Evolutionary conservation across 352 stramenopile genomes (phyloP).

Genomic region (Ophiocytium majus): DNA sequence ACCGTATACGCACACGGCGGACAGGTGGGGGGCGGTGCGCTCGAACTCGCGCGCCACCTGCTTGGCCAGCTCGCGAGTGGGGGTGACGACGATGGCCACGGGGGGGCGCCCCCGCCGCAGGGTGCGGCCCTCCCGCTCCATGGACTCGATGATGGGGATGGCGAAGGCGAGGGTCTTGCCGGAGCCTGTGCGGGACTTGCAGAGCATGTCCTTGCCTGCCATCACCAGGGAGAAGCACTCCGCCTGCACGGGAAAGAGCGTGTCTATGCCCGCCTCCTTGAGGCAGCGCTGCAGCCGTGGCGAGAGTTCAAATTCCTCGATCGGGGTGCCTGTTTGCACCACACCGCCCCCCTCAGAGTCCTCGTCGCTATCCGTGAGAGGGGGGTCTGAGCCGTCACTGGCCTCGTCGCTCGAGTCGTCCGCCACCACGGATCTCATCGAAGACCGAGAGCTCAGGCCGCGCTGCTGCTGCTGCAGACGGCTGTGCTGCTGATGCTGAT

Average conservation of each 20-base stretch:
- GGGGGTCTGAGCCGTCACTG: too few relatives aligned
- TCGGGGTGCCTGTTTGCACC: too few relatives aligned
- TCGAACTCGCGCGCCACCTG: conserved; percentile 72
- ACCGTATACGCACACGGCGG: conserved; percentile 83
- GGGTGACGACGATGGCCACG: conserved; percentile 73
- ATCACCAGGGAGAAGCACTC: conserved; percentile 48
- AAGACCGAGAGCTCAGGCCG: too few relatives aligned
- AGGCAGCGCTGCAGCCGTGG: conserved; percentile 18
- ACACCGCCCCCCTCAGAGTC: too few relatives aligned
- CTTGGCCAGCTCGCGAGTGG: conserved; percentile 79
- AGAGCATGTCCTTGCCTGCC: conserved; percentile 42
- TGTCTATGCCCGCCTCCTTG: conserved; percentile 13
- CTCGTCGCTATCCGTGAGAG: too few relatives aligned
- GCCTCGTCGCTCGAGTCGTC: too few relatives aligned
- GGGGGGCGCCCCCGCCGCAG: conserved; percentile 52
- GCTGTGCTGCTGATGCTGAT: too few relatives aligned
- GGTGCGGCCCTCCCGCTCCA: conserved; percentile 65
- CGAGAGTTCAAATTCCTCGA: conserved; percentile 30
- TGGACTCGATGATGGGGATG: conserved; percentile 81
- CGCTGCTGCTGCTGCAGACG: too few relatives aligned
- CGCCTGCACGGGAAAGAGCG: conserved; percentile 42
- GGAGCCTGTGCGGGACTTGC: conserved; percentile 47
- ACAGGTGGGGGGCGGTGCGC: conserved; percentile 69
- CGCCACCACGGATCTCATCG: too few relatives aligned
- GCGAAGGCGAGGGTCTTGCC: conserved; percentile 91